Base-by-base conservation (phyloP, 2,329 filamentous ascomycete species). In the Ramularia collo-cygni region DNA sequence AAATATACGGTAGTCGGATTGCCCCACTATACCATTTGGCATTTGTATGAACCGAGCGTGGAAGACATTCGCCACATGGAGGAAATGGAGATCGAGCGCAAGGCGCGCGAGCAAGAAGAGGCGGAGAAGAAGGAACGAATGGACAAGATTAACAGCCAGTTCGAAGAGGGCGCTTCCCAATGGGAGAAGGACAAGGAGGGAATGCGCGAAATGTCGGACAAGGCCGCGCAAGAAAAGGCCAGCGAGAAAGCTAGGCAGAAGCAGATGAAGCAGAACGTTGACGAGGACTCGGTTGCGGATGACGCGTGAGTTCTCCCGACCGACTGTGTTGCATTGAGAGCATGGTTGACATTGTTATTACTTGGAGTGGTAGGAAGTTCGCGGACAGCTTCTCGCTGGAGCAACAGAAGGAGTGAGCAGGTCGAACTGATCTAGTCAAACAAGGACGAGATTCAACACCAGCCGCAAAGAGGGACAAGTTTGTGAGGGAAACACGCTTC, bases 1-100 rank as follows among this genome's bases (percentile, higher is more conserved):
- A 75, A 84, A 44, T 96, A 86, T 59, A 95, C 89, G 0, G 92
- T 98, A 13, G 84, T 98, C 43, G 92, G 92, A 21, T 74, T 98
- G 33, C 92, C 92, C 5, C 92, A 98, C 62, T 98, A 98, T 64
- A 95, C 88, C 1, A 95, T 98, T 51, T 98, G 92, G 92, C 92
- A 98, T 80, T 73, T 98, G 57, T 98, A 98, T 69, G 92, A 98
- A 65, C 92, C 92, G n/a, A 95, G 87, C 56, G 85, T 95, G 12
- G 92, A 98, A 58, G 92, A 98, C 57, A 85, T 96, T 48, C 81
- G 85, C 44, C 92, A 96, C 59, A 98, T 98, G 92, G 90, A 89
- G 76, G 88, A 95, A 66, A 95, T 96, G 90, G 90, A 96, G 60
- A 74, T 81, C 50, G 89, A 96, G 61, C 79, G 83, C 40, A 74